These are phyloP conservation scores for Martiniozyma abietophila DNA, from an alignment of 805 yeast species.

Conservation along the genomic window DNA sequence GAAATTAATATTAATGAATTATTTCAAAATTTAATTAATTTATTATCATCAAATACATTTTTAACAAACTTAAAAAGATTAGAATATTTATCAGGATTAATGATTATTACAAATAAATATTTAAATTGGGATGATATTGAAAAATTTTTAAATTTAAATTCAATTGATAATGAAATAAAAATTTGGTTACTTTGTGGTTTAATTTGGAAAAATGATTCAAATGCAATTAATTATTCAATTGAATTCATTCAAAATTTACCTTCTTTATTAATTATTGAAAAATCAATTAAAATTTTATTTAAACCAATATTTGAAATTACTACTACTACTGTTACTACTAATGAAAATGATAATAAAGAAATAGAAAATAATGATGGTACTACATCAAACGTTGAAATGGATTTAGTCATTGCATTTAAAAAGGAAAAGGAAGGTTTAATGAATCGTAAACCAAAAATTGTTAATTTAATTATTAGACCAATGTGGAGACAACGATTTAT, in stretches of 20 bases:
- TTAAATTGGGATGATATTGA: slow-evolving; percentile 5
- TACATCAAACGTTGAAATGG: background rate
- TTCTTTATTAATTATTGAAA: slow-evolving; percentile 1
- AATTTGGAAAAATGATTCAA: slow-evolving; percentile 9
- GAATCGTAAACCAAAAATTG: slow-evolving; percentile 23
- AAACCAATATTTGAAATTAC: slow-evolving; percentile 7
- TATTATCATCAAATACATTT: background rate
- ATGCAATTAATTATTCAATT: slow-evolving; percentile 7
- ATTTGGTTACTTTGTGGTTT: slow-evolving; percentile 12
- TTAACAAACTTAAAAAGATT: slow-evolving; percentile 1
- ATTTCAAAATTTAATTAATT: background rate
- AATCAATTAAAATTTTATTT: slow-evolving; percentile 9
- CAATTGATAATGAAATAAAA: slow-evolving; percentile 3
- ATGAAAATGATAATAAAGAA: slow-evolving; percentile 1
- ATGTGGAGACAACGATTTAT: slow-evolving; percentile 79
- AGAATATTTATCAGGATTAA: slow-evolving; percentile 8
- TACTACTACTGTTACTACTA: background rate
- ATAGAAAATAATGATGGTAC: background rate
- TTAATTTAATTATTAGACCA: slow-evolving; percentile 49
- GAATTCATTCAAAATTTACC: slow-evolving; percentile 1
- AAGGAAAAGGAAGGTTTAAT: slow-evolving; percentile 3
- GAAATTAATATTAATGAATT: background rate
- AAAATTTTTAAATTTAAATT: background rate
- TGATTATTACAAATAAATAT: slow-evolving; percentile 10
- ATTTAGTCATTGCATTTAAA: slow-evolving; percentile 3